Conservation (phyloP, 768 basidiomycete species). For the Psilocybe cyanescens region DNA sequence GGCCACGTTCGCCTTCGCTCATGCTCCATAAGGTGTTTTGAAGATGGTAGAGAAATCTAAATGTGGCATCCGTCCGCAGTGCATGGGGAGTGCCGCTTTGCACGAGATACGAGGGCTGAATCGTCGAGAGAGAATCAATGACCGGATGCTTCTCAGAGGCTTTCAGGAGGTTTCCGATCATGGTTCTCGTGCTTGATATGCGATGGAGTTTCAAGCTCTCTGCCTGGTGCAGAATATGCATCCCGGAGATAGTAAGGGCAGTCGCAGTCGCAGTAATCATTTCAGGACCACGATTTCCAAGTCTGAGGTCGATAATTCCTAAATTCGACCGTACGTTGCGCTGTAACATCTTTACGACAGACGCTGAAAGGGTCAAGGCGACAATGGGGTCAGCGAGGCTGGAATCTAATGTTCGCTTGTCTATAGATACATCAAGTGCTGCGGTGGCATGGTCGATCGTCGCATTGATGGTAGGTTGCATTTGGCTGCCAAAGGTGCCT, state of each 20-base stretch:
- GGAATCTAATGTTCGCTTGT: constrained; percentile 32
- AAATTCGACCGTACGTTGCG: constrained; percentile 12
- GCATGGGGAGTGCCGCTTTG: constrained; percentile 72
- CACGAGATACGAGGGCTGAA: constrained; percentile 83
- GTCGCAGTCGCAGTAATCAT: constrained; percentile 37
- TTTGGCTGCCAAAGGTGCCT: constrained; percentile 20
- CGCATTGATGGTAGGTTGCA: constrained; percentile 21
- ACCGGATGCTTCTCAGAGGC: constrained; percentile 50
- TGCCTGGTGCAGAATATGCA: constrained; percentile 27
- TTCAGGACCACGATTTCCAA: constrained; percentile 48
- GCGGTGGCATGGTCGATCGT: constrained; percentile 25
- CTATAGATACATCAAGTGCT: constrained; percentile 32
- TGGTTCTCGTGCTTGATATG: constrained; percentile 35
- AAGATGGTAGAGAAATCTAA: constrained; percentile 81
- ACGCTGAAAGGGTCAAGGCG: constrained; percentile 21
- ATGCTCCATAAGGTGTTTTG: constrained; percentile 63
- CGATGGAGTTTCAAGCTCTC: constrained; percentile 22
- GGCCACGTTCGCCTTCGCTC: constrained; percentile 28
- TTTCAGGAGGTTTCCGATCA: constrained; percentile 53
- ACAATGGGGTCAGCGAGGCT: constrained; percentile 29
- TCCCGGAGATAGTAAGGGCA: constrained; percentile 28
- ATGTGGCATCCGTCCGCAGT: constrained; percentile 69
- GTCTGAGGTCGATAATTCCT: constrained; percentile 26
- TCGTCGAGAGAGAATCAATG: constrained; percentile 80
- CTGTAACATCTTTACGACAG: constrained; percentile 15